Conservation (phyloP, 2,329 filamentous ascomycete species). For the Aureobasidium zeae region DNA sequence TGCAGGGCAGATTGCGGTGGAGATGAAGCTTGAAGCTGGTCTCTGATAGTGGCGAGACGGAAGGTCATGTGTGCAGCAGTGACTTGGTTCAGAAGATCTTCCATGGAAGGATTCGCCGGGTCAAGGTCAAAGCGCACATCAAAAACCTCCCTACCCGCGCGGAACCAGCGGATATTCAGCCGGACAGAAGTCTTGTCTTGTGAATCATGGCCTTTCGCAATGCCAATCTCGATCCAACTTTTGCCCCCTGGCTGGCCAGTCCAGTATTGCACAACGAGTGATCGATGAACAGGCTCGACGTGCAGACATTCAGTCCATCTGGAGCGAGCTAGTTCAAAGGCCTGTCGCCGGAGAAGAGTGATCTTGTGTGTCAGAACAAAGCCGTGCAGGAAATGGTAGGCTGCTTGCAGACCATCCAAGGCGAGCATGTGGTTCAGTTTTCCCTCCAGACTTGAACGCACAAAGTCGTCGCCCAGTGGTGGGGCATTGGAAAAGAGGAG, state of each 20-base stretch:
- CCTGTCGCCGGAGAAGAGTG: constrained; percentile 69
- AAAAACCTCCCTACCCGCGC: constrained; percentile 65
- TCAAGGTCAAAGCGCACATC: constrained; percentile 61
- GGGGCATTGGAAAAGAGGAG: constrained; percentile 68
- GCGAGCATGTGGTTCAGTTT: constrained; percentile 63
- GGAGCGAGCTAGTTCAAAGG: constrained; percentile 55
- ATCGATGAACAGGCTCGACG: constrained; percentile 71
- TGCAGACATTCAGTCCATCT: constrained; percentile 71
- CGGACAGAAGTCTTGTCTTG: constrained; percentile 25
- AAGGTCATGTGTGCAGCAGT: constrained; percentile 66
- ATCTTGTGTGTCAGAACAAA: constrained; percentile 87
- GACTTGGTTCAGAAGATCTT: constrained; percentile 62
- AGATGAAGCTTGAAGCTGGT: constrained; percentile 49
- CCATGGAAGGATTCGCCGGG: constrained; percentile 58
- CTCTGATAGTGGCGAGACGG: constrained; percentile 58
- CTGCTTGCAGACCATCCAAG: constrained; percentile 63
- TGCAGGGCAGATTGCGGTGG: constrained; percentile 50
- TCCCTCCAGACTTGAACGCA: constrained; percentile 58
- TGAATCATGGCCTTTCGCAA: constrained; percentile 52
- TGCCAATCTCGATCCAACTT: constrained; percentile 84
- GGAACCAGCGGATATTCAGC: constrained; percentile 69
- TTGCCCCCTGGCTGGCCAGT: constrained; percentile 58
- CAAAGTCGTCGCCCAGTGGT: constrained; percentile 47
- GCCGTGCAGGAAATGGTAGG: constrained; percentile 80
- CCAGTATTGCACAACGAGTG: constrained; percentile 89